Evolutionary conservation across 106 monocot genomes (phyloP).

Genomic region (Triglochin maritima): DNA sequence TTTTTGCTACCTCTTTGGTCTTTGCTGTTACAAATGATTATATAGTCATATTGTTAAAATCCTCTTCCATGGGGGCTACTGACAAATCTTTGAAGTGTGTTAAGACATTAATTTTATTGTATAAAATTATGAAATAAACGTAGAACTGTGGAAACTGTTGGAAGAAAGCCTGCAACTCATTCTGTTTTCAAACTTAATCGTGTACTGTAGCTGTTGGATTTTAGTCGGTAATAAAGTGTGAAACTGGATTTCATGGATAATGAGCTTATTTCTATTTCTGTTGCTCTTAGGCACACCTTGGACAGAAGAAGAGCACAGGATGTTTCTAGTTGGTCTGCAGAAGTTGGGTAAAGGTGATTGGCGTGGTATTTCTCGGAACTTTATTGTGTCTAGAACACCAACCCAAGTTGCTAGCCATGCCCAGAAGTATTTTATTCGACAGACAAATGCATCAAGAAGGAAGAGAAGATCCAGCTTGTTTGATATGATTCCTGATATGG

Average conservation of each 20-base stretch:
- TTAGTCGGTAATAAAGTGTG: neutral
- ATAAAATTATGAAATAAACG: no score
- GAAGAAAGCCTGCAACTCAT: no score
- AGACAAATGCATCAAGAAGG: conserved; percentile 33
- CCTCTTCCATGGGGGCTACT: no score
- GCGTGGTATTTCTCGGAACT: conserved; percentile 53
- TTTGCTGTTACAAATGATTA: no score
- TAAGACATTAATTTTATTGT: no score
- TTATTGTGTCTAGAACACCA: conserved; percentile 46
- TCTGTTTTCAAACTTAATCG: no score
- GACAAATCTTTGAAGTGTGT: no score
- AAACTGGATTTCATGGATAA: neutral
- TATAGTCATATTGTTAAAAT: no score
- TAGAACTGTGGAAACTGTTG: no score
- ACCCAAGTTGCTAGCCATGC: conserved; percentile 28
- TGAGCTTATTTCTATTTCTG: neutral
- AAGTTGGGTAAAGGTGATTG: conserved; percentile 86
- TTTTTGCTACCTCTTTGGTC: no score
- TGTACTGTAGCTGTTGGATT: neutral
- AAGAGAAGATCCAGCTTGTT: conserved; percentile 55
- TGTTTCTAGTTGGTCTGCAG: conserved; percentile 48
- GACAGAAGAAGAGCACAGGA: conserved; percentile 43
- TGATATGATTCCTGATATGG: conserved; percentile 51
- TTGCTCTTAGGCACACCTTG: conserved; percentile 20
- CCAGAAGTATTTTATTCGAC: conserved; percentile 34